phyloP scores from a whole-genome alignment of 1,284 basidiomycete genomes.

The Cryptococcus jaspeensis region DNA sequence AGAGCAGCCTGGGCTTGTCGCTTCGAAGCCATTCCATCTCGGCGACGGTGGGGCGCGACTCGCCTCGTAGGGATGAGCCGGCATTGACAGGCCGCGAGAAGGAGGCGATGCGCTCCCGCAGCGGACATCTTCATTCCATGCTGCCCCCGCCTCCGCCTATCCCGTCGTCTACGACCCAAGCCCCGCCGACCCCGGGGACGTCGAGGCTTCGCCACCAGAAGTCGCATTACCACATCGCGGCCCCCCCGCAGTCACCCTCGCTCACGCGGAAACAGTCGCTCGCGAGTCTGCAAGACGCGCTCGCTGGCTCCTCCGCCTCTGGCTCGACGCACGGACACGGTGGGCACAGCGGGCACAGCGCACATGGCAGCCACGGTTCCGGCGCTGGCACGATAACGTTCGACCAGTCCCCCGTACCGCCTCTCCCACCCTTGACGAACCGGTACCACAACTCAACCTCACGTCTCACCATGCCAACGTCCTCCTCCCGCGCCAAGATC shows the following conservation, averaged over 20 bases:
- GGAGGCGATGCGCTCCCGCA: slow-evolving; percentile 18
- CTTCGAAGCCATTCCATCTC: slow-evolving; percentile 30
- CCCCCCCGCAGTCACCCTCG: slow-evolving; percentile 25
- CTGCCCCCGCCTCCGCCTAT: slow-evolving; percentile 16
- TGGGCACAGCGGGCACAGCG: too few relatives aligned
- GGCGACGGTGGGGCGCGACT: slow-evolving; percentile 5
- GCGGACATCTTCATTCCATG: slow-evolving; percentile 14
- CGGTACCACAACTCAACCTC: slow-evolving; percentile 27
- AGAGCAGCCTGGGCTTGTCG: slow-evolving; percentile 14
- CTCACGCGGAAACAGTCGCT: slow-evolving; percentile 44
- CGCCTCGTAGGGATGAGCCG: slow-evolving; percentile 1
- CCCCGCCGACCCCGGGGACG: slow-evolving; percentile 16
- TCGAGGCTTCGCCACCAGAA: slow-evolving; percentile 44
- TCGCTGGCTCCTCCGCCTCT: background rate
- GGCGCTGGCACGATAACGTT: background rate
- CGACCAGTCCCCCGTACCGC: background rate
- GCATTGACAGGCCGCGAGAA: slow-evolving; percentile 15
- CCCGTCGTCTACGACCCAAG: slow-evolving; percentile 15
- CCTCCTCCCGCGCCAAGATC: slow-evolving; percentile 61
- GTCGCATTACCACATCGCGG: slow-evolving; percentile 39
- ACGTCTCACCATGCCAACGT: slow-evolving; percentile 79
- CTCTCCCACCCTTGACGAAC: background rate
- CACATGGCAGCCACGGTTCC: too few relatives aligned
- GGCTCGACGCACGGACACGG: background rate
- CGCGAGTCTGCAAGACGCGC: slow-evolving; percentile 39